Evolutionary conservation across 768 basidiomycete genomes (phyloP), one percentile per base, ranked within the genome.

Genomic region (Macrolepiota fuliginosa): DNA sequence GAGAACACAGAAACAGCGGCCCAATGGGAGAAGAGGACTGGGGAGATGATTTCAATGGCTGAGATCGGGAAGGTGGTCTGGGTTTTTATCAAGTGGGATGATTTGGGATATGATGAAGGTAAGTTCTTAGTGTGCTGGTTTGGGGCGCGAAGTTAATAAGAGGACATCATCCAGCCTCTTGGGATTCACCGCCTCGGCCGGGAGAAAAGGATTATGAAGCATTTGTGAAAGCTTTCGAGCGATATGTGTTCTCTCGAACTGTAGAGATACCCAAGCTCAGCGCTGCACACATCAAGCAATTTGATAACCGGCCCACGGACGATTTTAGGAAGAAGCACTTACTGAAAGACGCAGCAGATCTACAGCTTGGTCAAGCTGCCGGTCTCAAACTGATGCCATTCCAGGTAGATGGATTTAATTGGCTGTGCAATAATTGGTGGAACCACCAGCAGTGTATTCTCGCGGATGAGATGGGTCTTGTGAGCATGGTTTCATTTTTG

Each of bases 381-480:
- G 75, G 81, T 29, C 74, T 91, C 54, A 86, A 85, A 64, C 80
- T 97, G 24, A 93, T 96, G 91, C 84, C 86, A 40, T 97, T 96
- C 74, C 95, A 96, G 73, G 91, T 90, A 7, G 88, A 91, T 29
- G 91, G 91, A 36, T 87, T 92, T 56, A 91, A 92, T 58, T 93
- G 91, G 92, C 78, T 94, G 50, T 88, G 83, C 65, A 84, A 88
- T 65, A 93, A 94, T 64, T 96, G 94, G 94, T 93, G 89, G 88
- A 87, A 83, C 64, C 81, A 79, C 46, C 93, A 93, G 63, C 85
- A 86, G 46, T 93, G 89, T 63, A 96, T 96, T 64, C 82, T 98
- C 22, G 96, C 97, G 2, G 97, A 99, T 70, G 97, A 98, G 73
- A 98, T 99, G 97, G 95, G 95, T 62, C 75, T 95, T 71, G 94